A percentile compares a stretch with the other conserved stretches of the same genome.
Evolutionary conservation across 768 basidiomycete species (phyloP).

Genomic region (Crepidotus variabilis): DNA sequence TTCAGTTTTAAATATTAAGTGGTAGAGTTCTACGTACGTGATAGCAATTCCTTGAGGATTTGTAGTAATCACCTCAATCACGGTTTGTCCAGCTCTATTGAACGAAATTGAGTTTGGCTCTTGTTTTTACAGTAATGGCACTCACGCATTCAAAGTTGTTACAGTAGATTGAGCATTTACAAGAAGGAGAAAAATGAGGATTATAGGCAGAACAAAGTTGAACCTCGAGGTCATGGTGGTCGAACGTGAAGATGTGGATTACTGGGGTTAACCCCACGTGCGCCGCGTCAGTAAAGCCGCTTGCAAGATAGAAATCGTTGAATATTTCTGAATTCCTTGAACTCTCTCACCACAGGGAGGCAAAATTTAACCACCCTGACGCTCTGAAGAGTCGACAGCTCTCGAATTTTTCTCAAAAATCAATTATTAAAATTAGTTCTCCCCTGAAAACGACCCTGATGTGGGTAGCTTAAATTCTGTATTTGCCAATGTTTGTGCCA

Average conservation of each 20-base stretch:
- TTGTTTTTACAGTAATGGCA: neutral
- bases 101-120: neutral
- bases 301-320: no score
- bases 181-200: neutral
- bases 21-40: constrained; percentile 40
- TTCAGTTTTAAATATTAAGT: neutral
- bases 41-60: constrained; percentile 34
- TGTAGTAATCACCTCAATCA: constrained; percentile 45
- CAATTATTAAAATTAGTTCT: no score
- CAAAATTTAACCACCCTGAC: no score
- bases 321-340: no score
- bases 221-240: constrained; percentile 2
- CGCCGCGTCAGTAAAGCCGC: neutral
- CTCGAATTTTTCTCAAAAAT: no score
- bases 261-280: neutral
- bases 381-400: no score
- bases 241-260: neutral
- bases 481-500: constrained; percentile 17
- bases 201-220: neutral
- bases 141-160: constrained; percentile 48
- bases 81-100: constrained; percentile 40
- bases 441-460: neutral
- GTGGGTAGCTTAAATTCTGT: neutral
- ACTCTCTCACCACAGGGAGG: no score
- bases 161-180: constrained; percentile 21